Conservation (phyloP, 768 basidiomycete species). For the Kwoniella newhampshirensis region DNA sequence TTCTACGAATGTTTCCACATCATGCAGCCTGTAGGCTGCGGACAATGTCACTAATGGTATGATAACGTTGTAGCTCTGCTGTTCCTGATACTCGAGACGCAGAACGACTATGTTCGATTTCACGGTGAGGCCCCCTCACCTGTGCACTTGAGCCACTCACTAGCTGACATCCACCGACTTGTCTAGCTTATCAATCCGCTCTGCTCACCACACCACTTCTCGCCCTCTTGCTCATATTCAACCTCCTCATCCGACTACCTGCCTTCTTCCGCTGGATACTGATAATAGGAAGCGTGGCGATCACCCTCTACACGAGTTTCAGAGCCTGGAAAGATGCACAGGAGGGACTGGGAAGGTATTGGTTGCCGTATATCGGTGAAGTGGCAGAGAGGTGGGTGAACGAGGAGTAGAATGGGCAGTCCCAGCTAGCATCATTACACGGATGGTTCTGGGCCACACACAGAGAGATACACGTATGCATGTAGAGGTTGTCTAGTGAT, state of each 20-base stretch:
- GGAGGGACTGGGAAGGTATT: conserved; percentile 61
- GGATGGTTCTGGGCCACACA: no score
- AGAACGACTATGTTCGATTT: conserved; percentile 74
- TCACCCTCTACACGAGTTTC: conserved; percentile 62
- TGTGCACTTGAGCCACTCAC: not conserved
- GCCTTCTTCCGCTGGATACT: conserved; percentile 60
- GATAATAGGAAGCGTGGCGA: conserved; percentile 57
- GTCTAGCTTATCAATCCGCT: conserved; percentile 73
- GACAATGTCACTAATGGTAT: no score
- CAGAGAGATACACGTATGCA: not conserved
- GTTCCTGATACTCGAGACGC: conserved; percentile 71
- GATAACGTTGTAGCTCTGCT: conserved; percentile 58
- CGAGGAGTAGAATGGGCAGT: conserved; percentile 58
- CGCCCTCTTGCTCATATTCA: conserved; percentile 60
- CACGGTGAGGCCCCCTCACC: conserved; percentile 60
- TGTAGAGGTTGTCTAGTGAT: no score
- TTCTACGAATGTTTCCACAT: no score
- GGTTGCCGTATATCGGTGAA: conserved; percentile 65
- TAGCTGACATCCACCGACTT: conserved; percentile 6
- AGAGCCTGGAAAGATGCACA: conserved; percentile 49
- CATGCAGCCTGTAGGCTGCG: no score
- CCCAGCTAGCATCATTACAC: no score
- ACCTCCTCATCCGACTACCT: conserved; percentile 61
- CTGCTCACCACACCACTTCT: conserved; percentile 67
- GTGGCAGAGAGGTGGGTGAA: conserved; percentile 69